Conservation (phyloP, 2,329 filamentous ascomycete species). For the Colletotrichum lini region DNA sequence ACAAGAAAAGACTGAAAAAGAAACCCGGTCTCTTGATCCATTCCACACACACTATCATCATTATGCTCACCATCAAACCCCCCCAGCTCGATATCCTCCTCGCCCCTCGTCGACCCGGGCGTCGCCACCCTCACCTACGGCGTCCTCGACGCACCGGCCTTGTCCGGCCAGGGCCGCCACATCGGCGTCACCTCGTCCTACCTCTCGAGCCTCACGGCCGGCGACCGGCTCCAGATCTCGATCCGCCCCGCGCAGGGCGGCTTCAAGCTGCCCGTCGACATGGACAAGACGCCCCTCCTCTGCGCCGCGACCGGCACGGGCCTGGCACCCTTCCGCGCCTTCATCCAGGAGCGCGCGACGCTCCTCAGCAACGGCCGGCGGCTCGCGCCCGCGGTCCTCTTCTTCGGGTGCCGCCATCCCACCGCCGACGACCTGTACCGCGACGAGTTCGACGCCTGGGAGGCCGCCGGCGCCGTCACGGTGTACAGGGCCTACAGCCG, state of each 20-base stretch:
- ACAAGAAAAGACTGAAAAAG: too few relatives aligned
- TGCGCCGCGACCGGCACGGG: constrained; percentile 94
- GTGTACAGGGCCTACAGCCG: constrained; percentile 71
- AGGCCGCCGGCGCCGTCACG: constrained; percentile 63
- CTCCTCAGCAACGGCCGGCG: constrained; percentile 60
- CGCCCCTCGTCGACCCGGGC: constrained; percentile 69
- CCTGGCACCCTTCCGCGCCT: constrained; percentile 97
- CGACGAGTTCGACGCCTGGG: constrained; percentile 62
- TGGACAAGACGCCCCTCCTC: constrained; percentile 91
- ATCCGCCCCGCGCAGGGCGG: constrained; percentile 55
- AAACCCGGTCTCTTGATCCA: neutral
- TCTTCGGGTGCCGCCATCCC: constrained; percentile 62
- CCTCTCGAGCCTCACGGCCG: constrained; percentile 63
- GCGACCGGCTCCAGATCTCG: constrained; percentile 65
- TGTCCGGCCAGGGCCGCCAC: constrained; percentile 64
- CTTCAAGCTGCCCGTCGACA: constrained; percentile 89
- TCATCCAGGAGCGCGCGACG: constrained; percentile 94
- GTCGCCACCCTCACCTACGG: constrained; percentile 74
- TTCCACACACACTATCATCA: too few relatives aligned
- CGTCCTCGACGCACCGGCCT: constrained; percentile 67
- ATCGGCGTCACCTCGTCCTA: constrained; percentile 75
- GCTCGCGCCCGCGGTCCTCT: constrained; percentile 59
- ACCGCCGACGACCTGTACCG: constrained; percentile 62
- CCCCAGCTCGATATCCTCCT: constrained; percentile 75
- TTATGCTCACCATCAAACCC: neutral